These are phyloP conservation scores for Alternaria gansuensis DNA, from an alignment of 2,329 filamentous ascomycete species.

Conservation along the genomic window DNA sequence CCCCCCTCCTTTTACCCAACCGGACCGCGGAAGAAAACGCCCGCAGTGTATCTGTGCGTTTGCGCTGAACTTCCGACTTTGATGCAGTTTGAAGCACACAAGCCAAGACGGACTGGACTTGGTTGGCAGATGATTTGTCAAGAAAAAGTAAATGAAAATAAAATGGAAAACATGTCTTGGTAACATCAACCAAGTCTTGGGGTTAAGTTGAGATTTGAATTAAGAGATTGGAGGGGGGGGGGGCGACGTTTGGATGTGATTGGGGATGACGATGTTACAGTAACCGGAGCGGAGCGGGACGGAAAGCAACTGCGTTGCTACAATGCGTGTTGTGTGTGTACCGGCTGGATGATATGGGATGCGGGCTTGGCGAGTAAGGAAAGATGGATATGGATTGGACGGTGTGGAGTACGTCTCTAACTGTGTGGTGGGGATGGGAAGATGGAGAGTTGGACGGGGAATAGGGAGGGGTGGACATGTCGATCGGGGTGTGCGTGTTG, in stretches of 20 bases:
- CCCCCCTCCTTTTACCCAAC: not conserved
- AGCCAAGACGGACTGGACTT: slow-evolving; percentile 8
- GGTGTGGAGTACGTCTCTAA: slow-evolving; percentile 5
- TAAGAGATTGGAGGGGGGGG: not conserved
- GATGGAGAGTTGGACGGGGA: slow-evolving; percentile 1
- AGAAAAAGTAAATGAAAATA: too few species aligned
- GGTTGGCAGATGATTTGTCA: not conserved
- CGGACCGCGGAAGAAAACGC: not conserved
- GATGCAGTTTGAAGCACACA: not conserved
- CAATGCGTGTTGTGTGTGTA: not conserved
- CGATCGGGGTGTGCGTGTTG: slow-evolving; percentile 1
- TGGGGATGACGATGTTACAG: not conserved
- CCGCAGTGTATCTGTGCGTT: not conserved
- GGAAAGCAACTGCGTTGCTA: not conserved
- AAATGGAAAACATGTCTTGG: not conserved
- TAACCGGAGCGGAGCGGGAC: not conserved
- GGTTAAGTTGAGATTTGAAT: not conserved
- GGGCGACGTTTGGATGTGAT: not conserved
- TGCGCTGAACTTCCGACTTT: not conserved
- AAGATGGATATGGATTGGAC: not conserved
- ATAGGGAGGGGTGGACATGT: slow-evolving; percentile 1
- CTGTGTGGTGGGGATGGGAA: not conserved
- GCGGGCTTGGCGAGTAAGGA: slow-evolving; percentile 6
- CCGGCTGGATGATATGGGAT: not conserved
- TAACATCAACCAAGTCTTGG: not conserved